A percentile compares a stretch with the other conserved stretches of the same genome.
These are phyloP conservation scores for Kwoniella heveanensis DNA, from an alignment of 768 basidiomycete genomes.

Conservation along the genomic window DNA sequence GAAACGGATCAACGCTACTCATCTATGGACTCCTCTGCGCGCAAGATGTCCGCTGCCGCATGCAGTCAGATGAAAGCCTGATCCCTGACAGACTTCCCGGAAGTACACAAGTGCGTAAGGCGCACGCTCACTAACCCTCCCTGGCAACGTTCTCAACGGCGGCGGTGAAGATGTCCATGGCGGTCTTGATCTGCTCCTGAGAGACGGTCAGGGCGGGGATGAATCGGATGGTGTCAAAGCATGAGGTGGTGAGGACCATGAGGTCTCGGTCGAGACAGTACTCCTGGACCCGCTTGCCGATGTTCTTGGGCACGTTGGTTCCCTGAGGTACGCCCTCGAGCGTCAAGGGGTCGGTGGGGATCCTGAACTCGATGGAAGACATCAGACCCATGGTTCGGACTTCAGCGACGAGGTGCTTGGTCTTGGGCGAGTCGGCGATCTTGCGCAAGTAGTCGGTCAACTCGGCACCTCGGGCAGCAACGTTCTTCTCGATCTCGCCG, in stretches of 20 bases:
- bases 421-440: slow-evolving; percentile 62
- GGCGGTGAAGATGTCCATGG: slow-evolving; percentile 58
- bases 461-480: slow-evolving; percentile 71
- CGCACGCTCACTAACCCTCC: slow-evolving; percentile 25
- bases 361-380: slow-evolving; percentile 58
- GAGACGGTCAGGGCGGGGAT: slow-evolving; percentile 87
- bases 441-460: slow-evolving; percentile 66
- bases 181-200: slow-evolving; percentile 69
- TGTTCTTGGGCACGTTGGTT: slow-evolving; percentile 57
- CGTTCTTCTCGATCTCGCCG: slow-evolving; percentile 81
- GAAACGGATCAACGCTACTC: too few species aligned
- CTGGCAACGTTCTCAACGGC: slow-evolving; percentile 65
- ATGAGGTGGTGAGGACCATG: slow-evolving; percentile 81
- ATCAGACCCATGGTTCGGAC: slow-evolving; percentile 73
- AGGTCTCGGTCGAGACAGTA: slow-evolving; percentile 84
- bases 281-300: slow-evolving; percentile 72
- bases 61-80: too few species aligned
- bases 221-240: slow-evolving; percentile 68
- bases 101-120: too few species aligned
- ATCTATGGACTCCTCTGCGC: too few species aligned
- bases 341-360: slow-evolving; percentile 54
- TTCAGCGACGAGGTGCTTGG: slow-evolving; percentile 71
- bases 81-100: too few species aligned
- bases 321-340: slow-evolving; percentile 22
- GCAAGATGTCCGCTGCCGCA: too few species aligned